These are phyloP conservation scores for Gossypium davidsonii DNA, from an alignment of 441 rosid genomes.

Conservation along the genomic window DNA sequence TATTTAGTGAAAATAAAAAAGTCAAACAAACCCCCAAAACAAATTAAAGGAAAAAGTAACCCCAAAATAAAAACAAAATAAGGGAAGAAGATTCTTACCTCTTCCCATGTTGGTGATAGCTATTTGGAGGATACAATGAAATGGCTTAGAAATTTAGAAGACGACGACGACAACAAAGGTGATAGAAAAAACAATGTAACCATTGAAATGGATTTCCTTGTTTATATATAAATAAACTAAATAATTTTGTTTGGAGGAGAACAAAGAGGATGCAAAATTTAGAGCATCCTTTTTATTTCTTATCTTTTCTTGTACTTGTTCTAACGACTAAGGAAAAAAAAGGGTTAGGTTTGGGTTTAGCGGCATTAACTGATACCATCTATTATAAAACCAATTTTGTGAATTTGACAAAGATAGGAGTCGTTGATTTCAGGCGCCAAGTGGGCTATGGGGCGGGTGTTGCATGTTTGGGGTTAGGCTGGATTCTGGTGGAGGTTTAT, in stretches of 20 bases:
- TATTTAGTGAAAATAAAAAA: not conserved
- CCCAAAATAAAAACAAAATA: not conserved
- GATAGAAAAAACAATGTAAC: constrained; percentile 37
- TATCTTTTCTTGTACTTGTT: no score
- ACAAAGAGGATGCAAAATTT: not conserved
- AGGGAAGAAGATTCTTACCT: constrained; percentile 34
- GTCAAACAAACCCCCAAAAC: not conserved
- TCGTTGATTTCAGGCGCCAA: no score
- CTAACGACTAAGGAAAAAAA: no score
- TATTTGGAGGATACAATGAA: not conserved
- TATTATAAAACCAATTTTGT: no score
- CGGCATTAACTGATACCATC: no score
- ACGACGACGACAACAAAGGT: not conserved
- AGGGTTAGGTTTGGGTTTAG: no score
- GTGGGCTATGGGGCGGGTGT: no score
- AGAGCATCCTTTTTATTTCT: not conserved
- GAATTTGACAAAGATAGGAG: no score
- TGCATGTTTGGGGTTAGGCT: no score
- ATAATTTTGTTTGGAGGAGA: not conserved
- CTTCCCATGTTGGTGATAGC: constrained; percentile 47
- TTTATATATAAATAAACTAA: not conserved
- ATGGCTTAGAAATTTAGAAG: not conserved
- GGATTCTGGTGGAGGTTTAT: no score
- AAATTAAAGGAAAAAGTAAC: not conserved
- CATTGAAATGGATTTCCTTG: constrained; percentile 29